Evolutionary conservation across 139 green algal species (phyloP).

Genomic region (Asterochloris sp.): DNA sequence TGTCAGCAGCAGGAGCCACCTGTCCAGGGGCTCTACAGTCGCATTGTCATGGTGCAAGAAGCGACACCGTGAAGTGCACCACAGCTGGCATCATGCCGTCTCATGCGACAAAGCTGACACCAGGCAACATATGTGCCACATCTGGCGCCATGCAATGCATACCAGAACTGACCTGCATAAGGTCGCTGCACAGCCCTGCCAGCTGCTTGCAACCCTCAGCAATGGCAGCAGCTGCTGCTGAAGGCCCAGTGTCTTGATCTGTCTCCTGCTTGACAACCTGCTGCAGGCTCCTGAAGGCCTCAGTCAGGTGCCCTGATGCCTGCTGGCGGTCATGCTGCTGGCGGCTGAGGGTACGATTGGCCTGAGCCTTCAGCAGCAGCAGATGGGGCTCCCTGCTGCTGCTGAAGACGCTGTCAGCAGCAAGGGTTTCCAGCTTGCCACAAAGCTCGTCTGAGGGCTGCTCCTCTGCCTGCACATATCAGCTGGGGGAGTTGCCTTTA

Average conservation of each 20-base stretch:
- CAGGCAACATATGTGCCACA: background rate
- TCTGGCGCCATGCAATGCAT: background rate
- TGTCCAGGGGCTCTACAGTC: too few species aligned
- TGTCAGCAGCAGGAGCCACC: too few species aligned
- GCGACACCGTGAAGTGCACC: too few species aligned
- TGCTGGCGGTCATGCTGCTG: too few species aligned
- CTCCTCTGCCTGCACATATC: too few species aligned
- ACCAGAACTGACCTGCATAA: conserved; percentile 11
- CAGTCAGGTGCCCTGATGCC: too few species aligned
- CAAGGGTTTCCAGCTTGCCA: too few species aligned
- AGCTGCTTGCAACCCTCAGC: conserved; percentile 11
- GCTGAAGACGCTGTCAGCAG: too few species aligned
- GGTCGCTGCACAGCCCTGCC: conserved; percentile 13
- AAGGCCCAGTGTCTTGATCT: background rate
- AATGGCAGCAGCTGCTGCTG: background rate
- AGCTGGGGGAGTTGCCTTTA: too few species aligned
- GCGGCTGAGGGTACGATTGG: background rate
- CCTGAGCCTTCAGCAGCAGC: background rate
- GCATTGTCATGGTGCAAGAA: too few species aligned
- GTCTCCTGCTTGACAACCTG: background rate
- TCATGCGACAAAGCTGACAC: background rate
- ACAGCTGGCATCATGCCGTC: too few species aligned
- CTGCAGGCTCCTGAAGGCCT: background rate
- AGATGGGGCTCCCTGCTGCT: background rate
- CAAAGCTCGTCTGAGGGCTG: too few species aligned